Conservation (phyloP, 352 stramenopile genomes). For the Phytopythium kandeliae region DNA sequence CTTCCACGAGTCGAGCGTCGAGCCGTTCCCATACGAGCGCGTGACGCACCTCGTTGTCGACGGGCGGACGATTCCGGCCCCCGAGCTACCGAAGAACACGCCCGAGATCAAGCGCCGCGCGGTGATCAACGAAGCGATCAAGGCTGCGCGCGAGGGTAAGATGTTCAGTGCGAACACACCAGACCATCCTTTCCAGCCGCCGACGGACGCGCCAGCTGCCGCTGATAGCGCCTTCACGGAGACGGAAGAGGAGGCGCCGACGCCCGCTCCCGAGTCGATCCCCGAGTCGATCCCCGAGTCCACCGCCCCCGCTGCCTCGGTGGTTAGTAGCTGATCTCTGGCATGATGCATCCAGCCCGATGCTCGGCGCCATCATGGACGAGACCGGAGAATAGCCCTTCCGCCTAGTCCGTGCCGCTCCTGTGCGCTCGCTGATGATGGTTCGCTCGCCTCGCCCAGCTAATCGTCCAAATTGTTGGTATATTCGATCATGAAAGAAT, state of each 20-base stretch:
- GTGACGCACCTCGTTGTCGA: constrained; percentile 85
- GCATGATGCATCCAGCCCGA: neutral
- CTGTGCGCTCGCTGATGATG: constrained; percentile 5
- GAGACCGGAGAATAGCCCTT: neutral
- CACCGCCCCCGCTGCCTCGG: constrained; percentile 10
- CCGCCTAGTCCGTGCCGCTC: neutral
- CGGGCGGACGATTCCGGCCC: constrained; percentile 55
- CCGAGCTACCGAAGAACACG: constrained; percentile 58
- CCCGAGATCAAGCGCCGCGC: constrained; percentile 61
- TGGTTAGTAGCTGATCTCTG: constrained; percentile 1
- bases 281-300: constrained; percentile 2
- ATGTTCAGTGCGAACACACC: constrained; percentile 14
- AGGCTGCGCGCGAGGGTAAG: constrained; percentile 36
- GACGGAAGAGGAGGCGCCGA: constrained; percentile 14
- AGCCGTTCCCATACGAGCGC: constrained; percentile 75
- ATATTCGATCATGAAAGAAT: constrained; percentile 41
- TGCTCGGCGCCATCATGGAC: neutral
- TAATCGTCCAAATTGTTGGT: too few species aligned
- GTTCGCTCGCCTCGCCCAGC: neutral
- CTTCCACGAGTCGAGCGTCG: constrained; percentile 65
- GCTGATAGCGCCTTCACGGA: neutral
- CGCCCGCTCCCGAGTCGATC: constrained; percentile 8
- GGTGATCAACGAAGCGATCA: constrained; percentile 66
- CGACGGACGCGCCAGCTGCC: constrained; percentile 1
- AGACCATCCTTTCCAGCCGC: constrained; percentile 12